phyloP scores from a whole-genome alignment of 352 stramenopile genomes.

The Halophytophthora batemanensis region DNA sequence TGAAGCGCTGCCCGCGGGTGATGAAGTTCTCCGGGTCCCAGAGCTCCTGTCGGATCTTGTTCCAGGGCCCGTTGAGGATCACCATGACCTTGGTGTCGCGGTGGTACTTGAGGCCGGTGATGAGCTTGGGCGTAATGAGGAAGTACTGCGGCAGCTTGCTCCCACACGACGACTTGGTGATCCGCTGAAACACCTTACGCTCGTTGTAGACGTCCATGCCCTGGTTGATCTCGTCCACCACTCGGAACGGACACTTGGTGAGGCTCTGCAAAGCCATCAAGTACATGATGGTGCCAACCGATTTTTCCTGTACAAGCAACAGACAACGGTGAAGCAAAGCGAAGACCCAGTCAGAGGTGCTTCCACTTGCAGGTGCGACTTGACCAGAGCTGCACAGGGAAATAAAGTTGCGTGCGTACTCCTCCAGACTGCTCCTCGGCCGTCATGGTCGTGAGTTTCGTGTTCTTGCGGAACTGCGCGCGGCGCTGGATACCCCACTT shows the following conservation, averaged over 20 bases:
- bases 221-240: slow-evolving; percentile 90
- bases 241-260: slow-evolving; percentile 84
- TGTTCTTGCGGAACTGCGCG: slow-evolving; percentile 84
- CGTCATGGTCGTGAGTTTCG: slow-evolving; percentile 82
- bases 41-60: slow-evolving; percentile 71
- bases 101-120: slow-evolving; percentile 81
- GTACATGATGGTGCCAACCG: slow-evolving; percentile 90
- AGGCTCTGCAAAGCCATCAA: slow-evolving; percentile 87
- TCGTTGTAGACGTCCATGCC: slow-evolving; percentile 91
- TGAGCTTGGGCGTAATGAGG: slow-evolving; percentile 88
- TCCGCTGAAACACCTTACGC: slow-evolving; percentile 86
- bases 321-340: slow-evolving; percentile 4
- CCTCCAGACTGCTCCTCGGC: slow-evolving; percentile 84
- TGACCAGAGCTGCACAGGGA: no score
- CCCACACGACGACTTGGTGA: slow-evolving; percentile 86
- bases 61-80: slow-evolving; percentile 85
- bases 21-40: slow-evolving; percentile 69
- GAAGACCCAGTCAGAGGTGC: not conserved
- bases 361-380: no score
- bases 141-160: slow-evolving; percentile 87
- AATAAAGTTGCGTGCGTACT: slow-evolving; percentile 40
- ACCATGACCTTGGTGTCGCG: slow-evolving; percentile 87
- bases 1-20: slow-evolving; percentile 29
- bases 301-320: slow-evolving; percentile 70
- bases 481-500: slow-evolving; percentile 87